phyloP scores from a whole-genome alignment of 2,329 filamentous ascomycete genomes.

The Pseudogymnoascus sp. region DNA sequence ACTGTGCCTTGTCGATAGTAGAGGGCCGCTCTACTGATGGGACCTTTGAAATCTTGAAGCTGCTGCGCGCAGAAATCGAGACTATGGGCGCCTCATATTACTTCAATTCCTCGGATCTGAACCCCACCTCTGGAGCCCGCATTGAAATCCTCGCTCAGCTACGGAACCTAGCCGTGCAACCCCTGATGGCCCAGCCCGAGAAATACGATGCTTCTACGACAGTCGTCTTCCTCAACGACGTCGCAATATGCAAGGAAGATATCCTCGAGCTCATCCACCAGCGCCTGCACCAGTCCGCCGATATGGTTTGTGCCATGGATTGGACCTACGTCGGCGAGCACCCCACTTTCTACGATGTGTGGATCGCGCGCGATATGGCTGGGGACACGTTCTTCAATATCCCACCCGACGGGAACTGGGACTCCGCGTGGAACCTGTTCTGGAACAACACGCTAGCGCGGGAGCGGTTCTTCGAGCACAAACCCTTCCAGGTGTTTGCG shows the following conservation, averaged over 20 bases:
- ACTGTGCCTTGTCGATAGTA: conserved; percentile 48
- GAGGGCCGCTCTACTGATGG: conserved; percentile 50
- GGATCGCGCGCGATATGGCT: conserved; percentile 45
- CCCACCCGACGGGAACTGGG: conserved; percentile 43
- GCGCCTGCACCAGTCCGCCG: conserved; percentile 38
- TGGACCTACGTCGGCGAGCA: conserved; percentile 42
- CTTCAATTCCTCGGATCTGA: conserved; percentile 35
- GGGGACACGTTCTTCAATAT: conserved; percentile 52
- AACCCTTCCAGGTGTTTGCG: conserved; percentile 53
- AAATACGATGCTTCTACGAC: conserved; percentile 32
- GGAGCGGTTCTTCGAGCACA: conserved; percentile 28
- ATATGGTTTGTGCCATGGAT: conserved; percentile 55
- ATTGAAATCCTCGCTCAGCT: conserved; percentile 42
- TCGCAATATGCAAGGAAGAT: conserved; percentile 46
- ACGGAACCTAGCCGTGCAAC: conserved; percentile 45
- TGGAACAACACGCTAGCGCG: conserved; percentile 39
- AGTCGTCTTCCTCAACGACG: conserved; percentile 48
- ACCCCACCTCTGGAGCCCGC: conserved; percentile 38
- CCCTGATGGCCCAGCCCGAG: conserved; percentile 30
- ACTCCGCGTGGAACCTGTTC: conserved; percentile 45
- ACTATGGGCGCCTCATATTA: conserved; percentile 35
- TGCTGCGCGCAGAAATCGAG: conserved; percentile 35
- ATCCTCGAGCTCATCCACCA: conserved; percentile 51
- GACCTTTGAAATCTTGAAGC: conserved; percentile 42
- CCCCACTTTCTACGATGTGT: conserved; percentile 52